Evolutionary conservation across 768 basidiomycete genomes (phyloP).

Genomic region (Pleurotus platypus): DNA sequence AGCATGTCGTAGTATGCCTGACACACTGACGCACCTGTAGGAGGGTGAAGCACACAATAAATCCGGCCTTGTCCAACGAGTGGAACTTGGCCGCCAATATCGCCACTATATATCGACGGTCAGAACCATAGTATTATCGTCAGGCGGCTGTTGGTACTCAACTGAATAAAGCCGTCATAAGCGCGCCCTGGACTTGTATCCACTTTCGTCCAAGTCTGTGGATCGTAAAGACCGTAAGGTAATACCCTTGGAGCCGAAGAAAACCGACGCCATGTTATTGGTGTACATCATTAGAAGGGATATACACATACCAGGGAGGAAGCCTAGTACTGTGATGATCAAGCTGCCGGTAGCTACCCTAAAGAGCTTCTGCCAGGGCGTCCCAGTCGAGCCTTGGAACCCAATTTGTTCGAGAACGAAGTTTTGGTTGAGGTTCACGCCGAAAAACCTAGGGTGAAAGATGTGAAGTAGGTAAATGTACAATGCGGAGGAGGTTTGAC

Average conservation of each 20-base stretch:
- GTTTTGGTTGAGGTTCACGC: slow-evolving; percentile 70
- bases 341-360: slow-evolving; percentile 64
- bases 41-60: slow-evolving; percentile 72
- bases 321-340: slow-evolving; percentile 72
- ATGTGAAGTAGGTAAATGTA: slow-evolving; percentile 18
- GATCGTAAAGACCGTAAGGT: slow-evolving; percentile 61
- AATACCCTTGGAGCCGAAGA: slow-evolving; percentile 48
- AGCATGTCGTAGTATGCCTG: neutral
- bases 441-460: slow-evolving; percentile 53
- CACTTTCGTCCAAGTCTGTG: slow-evolving; percentile 71
- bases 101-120: slow-evolving; percentile 36
- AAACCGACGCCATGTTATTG: neutral
- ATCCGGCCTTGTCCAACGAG: slow-evolving; percentile 48
- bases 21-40: slow-evolving; percentile 39
- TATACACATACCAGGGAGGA: slow-evolving; percentile 56
- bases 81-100: slow-evolving; percentile 69
- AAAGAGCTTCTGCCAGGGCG: slow-evolving; percentile 64
- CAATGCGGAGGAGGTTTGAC: neutral
- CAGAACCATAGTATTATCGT: too few species aligned
- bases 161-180: slow-evolving; percentile 61
- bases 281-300: neutral
- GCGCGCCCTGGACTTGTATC: slow-evolving; percentile 76
- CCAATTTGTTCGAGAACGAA: slow-evolving; percentile 76
- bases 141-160: slow-evolving; percentile 21
- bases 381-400: slow-evolving; percentile 53